phyloP scores from a whole-genome alignment of 495 filamentous ascomycete genomes.

The Evansstolkia leycettana region DNA sequence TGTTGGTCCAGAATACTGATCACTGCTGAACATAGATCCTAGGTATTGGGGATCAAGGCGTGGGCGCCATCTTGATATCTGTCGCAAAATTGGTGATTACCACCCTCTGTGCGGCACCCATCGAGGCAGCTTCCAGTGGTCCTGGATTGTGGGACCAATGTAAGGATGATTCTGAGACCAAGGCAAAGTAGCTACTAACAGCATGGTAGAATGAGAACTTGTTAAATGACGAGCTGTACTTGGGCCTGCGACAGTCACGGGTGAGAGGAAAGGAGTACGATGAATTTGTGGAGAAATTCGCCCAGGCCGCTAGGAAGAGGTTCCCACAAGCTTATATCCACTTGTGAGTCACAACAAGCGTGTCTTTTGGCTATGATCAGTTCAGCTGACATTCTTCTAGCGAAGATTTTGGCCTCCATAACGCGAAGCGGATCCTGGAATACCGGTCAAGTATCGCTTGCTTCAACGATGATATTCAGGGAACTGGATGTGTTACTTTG shows the following conservation, averaged over 20 bases:
- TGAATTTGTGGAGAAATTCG: slow-evolving; percentile 62
- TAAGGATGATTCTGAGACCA: slow-evolving; percentile 11
- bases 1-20: background rate
- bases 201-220: slow-evolving; percentile 50
- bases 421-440: slow-evolving; percentile 59
- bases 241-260: slow-evolving; percentile 58
- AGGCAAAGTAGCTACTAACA: no score
- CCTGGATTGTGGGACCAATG: slow-evolving; percentile 78
- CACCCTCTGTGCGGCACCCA: slow-evolving; percentile 75
- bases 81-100: slow-evolving; percentile 74
- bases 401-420: slow-evolving; percentile 47
- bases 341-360: slow-evolving; percentile 34
- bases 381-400: slow-evolving; percentile 7
- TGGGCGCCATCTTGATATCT: slow-evolving; percentile 75
- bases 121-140: slow-evolving; percentile 69
- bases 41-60: slow-evolving; percentile 86
- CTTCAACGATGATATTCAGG: slow-evolving; percentile 90
- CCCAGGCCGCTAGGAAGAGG: slow-evolving; percentile 48
- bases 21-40: slow-evolving; percentile 46
- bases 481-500: slow-evolving; percentile 77
- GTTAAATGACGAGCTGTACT: slow-evolving; percentile 68
- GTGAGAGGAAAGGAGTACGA: slow-evolving; percentile 66
- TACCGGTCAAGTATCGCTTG: slow-evolving; percentile 62
- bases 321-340: slow-evolving; percentile 80
- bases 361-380: background rate